phyloP scores from a whole-genome alignment of 768 basidiomycete genomes.

The Guyanaporus albipodus region DNA sequence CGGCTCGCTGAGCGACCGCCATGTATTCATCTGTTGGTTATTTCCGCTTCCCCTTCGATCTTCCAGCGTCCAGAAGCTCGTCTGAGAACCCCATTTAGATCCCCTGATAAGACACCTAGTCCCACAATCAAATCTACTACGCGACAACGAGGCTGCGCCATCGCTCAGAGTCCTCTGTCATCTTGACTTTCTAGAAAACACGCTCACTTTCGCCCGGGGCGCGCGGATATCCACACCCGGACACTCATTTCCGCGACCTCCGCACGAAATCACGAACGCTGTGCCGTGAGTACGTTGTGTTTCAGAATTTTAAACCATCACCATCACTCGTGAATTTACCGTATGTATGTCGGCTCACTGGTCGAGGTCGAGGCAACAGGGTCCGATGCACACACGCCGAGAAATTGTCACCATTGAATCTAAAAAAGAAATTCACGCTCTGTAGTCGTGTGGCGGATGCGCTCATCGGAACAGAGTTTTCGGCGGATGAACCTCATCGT shows the following conservation, averaged over 20 bases:
- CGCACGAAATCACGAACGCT: constrained; percentile 1
- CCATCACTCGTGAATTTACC: no score
- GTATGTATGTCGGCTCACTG: not conserved
- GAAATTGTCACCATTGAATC: not conserved
- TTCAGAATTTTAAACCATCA: constrained; percentile 6
- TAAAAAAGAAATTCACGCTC: not conserved
- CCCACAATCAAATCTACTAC: not conserved
- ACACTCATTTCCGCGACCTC: constrained; percentile 1
- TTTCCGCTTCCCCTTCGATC: not conserved
- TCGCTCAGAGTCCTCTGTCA: not conserved
- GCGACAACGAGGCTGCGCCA: not conserved
- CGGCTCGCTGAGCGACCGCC: not conserved
- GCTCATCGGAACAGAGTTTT: constrained; percentile 4
- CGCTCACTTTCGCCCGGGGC: not conserved
- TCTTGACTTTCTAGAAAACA: not conserved
- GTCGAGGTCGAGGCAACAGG: not conserved
- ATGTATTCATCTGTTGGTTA: not conserved
- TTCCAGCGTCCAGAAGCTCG: not conserved
- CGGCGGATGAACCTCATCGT: constrained; percentile 1
- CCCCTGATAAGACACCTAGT: not conserved
- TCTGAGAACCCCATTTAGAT: not conserved
- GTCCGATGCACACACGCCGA: not conserved
- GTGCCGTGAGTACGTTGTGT: not conserved
- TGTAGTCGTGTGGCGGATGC: not conserved
- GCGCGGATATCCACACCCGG: not conserved